These are phyloP conservation scores for Fusarium nodosum DNA, from an alignment of 2,329 filamentous ascomycete genomes.

Conservation along the genomic window DNA sequence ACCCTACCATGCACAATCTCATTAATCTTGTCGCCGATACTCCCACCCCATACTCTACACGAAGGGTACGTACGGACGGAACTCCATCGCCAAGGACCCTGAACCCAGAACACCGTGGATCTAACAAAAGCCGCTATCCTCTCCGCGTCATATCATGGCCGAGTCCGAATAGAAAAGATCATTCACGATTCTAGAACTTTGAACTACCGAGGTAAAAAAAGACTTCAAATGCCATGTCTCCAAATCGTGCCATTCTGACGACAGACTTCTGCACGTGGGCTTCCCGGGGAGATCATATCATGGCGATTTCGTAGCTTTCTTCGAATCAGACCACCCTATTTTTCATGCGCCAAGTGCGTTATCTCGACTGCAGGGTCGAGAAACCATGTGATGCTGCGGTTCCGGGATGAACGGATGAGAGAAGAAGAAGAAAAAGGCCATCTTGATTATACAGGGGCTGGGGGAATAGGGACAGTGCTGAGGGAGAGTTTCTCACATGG, in stretches of 20 bases:
- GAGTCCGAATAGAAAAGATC: neutral
- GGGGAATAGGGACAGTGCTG: slow-evolving; percentile 3
- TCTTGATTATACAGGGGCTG: no score
- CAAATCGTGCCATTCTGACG: slow-evolving; percentile 7
- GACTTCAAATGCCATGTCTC: neutral
- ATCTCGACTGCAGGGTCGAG: neutral
- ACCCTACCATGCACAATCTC: neutral
- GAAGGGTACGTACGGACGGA: no score
- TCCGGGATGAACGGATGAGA: neutral
- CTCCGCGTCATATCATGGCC: neutral
- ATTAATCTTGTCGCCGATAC: neutral
- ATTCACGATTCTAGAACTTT: neutral
- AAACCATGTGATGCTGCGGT: slow-evolving; percentile 13
- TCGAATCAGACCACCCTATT: slow-evolving; percentile 26
- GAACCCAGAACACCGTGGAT: slow-evolving; percentile 1
- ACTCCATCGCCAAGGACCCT: neutral
- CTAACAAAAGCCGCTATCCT: slow-evolving; percentile 3
- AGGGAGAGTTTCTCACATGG: slow-evolving; percentile 20
- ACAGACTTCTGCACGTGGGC: slow-evolving; percentile 11
- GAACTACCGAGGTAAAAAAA: neutral
- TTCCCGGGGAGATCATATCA: slow-evolving; percentile 23
- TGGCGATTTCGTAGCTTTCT: slow-evolving; percentile 6
- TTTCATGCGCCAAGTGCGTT: neutral
- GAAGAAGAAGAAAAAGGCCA: neutral
- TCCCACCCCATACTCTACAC: neutral